Evolutionary conservation across 1,284 basidiomycete species (phyloP).

Genomic region (Cutaneotrichosporon cavernicola): DNA sequence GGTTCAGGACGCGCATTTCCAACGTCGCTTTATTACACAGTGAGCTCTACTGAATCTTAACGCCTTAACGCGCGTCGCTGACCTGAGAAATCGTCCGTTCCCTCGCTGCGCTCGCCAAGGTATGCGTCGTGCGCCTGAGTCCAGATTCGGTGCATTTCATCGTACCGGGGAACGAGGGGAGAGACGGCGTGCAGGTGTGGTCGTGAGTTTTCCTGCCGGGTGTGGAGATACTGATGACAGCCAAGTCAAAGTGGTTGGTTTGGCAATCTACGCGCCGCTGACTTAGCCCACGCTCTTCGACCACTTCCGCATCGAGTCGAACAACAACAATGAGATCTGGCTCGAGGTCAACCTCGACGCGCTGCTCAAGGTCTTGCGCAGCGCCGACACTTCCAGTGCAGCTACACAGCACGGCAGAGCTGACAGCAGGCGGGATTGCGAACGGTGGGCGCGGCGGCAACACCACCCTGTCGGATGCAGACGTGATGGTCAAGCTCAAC

Average conservation of each 20-base stretch:
- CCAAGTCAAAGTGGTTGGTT: constrained; percentile 53
- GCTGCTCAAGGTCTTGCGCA: constrained; percentile 66
- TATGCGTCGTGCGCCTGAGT: constrained; percentile 75
- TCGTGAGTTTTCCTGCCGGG: constrained; percentile 62
- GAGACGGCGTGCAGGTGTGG: constrained; percentile 87
- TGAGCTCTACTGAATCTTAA: constrained; percentile 41
- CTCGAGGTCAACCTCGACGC: constrained; percentile 66
- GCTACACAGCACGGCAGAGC: neutral
- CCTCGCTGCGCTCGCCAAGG: constrained; percentile 77
- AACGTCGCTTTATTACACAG: constrained; percentile 64
- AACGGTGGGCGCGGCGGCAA: constrained; percentile 14
- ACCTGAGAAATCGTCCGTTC: constrained; percentile 67
- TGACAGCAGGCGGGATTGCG: constrained; percentile 12
- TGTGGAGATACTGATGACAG: constrained; percentile 25
- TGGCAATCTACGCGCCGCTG: neutral
- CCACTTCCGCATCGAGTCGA: constrained; percentile 82
- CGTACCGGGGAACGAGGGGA: constrained; percentile 66
- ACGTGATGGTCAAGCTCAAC: constrained; percentile 71
- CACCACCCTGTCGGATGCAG: constrained; percentile 54
- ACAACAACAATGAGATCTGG: constrained; percentile 74
- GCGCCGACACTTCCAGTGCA: constrained; percentile 48
- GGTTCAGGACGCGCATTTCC: constrained; percentile 64
- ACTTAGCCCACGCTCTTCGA: constrained; percentile 69
- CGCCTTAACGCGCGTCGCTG: neutral
- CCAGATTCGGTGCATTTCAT: constrained; percentile 77